These are phyloP conservation scores for Termitomyces sp. DNA, from an alignment of 768 basidiomycete species.

Conservation along the genomic window DNA sequence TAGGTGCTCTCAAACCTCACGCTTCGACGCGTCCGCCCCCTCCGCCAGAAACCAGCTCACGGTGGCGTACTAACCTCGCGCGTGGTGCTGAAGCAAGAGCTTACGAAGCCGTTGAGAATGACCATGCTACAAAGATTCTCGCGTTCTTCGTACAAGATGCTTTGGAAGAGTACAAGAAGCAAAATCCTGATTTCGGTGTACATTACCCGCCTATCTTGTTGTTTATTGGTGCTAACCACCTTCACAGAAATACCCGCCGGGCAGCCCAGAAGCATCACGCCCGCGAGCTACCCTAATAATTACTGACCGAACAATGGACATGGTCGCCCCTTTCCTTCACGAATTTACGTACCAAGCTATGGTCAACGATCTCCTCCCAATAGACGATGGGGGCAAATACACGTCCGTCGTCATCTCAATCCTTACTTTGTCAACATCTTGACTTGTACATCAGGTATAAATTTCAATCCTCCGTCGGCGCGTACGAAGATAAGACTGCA, in stretches of 20 bases:
- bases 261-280: constrained; percentile 41
- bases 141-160: constrained; percentile 81
- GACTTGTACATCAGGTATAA: constrained; percentile 58
- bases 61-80: constrained; percentile 82
- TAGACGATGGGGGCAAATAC: constrained; percentile 83
- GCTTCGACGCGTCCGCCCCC: constrained; percentile 59
- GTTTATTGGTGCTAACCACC: not conserved
- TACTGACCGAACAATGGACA: constrained; percentile 96
- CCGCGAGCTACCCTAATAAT: constrained; percentile 82
- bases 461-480: constrained; percentile 84
- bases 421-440: not conserved
- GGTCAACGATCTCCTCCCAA: constrained; percentile 89
- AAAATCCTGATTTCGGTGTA: constrained; percentile 85
- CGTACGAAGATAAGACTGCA: constrained; percentile 84
- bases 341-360: constrained; percentile 99
- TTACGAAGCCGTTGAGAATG: constrained; percentile 64
- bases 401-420: constrained; percentile 45
- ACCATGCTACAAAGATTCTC: constrained; percentile 75
- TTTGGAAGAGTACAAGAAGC: constrained; percentile 82
- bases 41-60: constrained; percentile 53
- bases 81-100: constrained; percentile 64
- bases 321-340: constrained; percentile 83
- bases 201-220: constrained; percentile 21
- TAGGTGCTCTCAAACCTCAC: constrained; percentile 76
- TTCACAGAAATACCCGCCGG: constrained; percentile 36